A percentile compares a stretch with the other conserved stretches of the same genome.
Evolutionary conservation across 495 filamentous ascomycete genomes (phyloP).

Genomic region (Aspergillus cavernicola): DNA sequence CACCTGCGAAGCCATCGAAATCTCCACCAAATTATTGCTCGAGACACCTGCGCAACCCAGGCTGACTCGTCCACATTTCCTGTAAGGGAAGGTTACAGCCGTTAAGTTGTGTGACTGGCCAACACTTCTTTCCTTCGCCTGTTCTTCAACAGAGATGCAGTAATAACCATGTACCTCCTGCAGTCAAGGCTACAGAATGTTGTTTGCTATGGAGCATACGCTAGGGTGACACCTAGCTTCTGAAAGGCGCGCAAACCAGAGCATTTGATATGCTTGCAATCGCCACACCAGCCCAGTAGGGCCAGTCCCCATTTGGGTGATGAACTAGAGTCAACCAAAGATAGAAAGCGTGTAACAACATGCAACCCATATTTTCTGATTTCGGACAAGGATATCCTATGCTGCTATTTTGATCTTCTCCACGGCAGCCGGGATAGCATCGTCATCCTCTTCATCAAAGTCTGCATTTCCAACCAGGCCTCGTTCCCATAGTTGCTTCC

Average conservation of each 20-base stretch:
- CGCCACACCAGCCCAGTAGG: neutral
- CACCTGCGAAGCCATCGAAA: neutral
- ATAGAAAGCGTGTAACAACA: neutral
- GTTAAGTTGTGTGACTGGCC: neutral
- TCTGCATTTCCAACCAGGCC: slow-evolving; percentile 71
- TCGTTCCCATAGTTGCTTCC: slow-evolving; percentile 79
- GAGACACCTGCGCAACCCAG: neutral
- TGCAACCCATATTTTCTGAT: neutral
- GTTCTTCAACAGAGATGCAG: neutral
- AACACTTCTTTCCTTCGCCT: neutral
- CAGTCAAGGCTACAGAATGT: neutral
- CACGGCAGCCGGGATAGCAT: slow-evolving; percentile 52
- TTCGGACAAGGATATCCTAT: slow-evolving; percentile 23
- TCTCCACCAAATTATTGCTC: neutral
- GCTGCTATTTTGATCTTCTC: slow-evolving; percentile 66
- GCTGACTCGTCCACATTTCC: neutral
- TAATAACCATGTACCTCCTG: neutral
- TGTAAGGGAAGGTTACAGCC: neutral
- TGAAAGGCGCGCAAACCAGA: neutral
- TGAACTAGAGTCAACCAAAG: neutral
- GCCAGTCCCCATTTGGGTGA: neutral
- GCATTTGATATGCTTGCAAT: too few species aligned
- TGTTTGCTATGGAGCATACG: neutral
- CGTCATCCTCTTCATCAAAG: slow-evolving; percentile 65
- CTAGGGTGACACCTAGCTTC: neutral